Conservation (phyloP, 306 rosid species). For the Sechiopsis laciniata region DNA sequence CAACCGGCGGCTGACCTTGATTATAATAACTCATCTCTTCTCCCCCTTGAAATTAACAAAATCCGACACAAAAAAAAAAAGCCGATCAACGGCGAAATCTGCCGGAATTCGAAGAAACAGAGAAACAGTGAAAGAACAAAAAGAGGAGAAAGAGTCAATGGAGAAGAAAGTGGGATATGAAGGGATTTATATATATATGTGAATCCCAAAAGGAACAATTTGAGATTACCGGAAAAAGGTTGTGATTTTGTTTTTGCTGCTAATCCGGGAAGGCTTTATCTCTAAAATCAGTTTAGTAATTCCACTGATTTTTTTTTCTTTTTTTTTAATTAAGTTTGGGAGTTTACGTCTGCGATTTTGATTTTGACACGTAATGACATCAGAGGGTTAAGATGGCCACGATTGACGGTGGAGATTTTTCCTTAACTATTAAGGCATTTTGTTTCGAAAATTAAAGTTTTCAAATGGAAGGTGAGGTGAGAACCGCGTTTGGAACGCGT, state of each 20-base stretch:
- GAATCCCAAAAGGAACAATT: not conserved
- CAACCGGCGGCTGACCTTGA: constrained; percentile 18
- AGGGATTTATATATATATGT: not conserved
- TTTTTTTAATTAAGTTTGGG: not conserved
- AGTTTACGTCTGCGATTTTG: not conserved
- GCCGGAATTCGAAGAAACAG: not conserved
- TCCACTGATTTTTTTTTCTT: not conserved
- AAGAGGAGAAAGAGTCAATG: not conserved
- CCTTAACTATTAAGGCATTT: not conserved
- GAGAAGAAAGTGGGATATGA: not conserved
- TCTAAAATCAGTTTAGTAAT: not conserved
- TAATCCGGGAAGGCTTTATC: constrained; percentile 18
- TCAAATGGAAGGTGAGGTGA: not conserved
- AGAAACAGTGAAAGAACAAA: not conserved
- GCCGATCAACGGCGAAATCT: not conserved
- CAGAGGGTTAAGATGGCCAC: too few relatives aligned
- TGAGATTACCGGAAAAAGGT: constrained; percentile 14
- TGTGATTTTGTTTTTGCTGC: constrained; percentile 15
- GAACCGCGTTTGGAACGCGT: constrained; percentile 8
- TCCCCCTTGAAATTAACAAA: not conserved
- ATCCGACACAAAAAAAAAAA: not conserved
- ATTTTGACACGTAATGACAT: constrained; percentile 19
- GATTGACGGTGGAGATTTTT: constrained; percentile 4
- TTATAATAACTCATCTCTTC: constrained; percentile 19
- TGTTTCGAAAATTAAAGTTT: not conserved